Percentiles rank a stretch among this genome's conserved stretches.
These are phyloP conservation scores for Drechslera avenae DNA, from an alignment of 2,329 filamentous ascomycete species.

Conservation along the genomic window DNA sequence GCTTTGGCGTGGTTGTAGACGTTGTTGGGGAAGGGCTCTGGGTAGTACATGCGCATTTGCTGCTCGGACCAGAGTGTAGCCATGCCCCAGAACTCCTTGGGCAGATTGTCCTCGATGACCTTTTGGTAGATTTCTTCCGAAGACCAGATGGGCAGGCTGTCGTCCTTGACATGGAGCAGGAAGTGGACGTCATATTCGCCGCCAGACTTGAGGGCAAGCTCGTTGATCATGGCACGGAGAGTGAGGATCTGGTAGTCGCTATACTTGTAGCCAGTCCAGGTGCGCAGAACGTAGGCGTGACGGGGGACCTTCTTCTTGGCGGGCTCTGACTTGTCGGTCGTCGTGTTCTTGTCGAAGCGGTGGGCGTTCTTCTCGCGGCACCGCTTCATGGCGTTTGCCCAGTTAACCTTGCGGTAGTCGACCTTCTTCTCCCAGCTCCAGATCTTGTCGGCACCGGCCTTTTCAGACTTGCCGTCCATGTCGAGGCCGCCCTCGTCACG, in stretches of 20 bases:
- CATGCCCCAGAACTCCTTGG: conserved; percentile 85
- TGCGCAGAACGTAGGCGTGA: conserved; percentile 82
- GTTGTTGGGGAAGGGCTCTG: conserved; percentile 81
- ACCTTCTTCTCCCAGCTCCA: conserved; percentile 57
- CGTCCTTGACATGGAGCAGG: conserved; percentile 82
- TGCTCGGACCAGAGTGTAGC: conserved; percentile 92
- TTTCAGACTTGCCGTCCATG: conserved; percentile 51
- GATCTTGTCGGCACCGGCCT: conserved; percentile 51
- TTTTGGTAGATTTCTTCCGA: conserved; percentile 70
- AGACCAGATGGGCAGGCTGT: conserved; percentile 76
- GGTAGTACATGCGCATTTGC: conserved; percentile 90
- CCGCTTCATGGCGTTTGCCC: conserved; percentile 54
- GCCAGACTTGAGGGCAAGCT: conserved; percentile 78
- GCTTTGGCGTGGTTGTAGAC: conserved; percentile 63
- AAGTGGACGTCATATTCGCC: conserved; percentile 87
- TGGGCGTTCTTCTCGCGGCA: conserved; percentile 57
- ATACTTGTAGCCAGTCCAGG: conserved; percentile 83
- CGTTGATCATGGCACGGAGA: conserved; percentile 80
- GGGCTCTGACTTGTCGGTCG: conserved; percentile 33
- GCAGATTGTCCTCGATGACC: conserved; percentile 70
- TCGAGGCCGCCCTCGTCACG: conserved; percentile 56
- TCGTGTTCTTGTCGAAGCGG: conserved; percentile 50
- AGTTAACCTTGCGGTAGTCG: conserved; percentile 56
- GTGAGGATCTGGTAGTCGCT: conserved; percentile 79
- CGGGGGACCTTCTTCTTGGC: conserved; percentile 57